A percentile compares a stretch with the other conserved stretches of the same genome.
These are phyloP conservation scores for Crithidia fasciculata DNA, from an alignment of 208 protist genomes.

Conservation along the genomic window DNA sequence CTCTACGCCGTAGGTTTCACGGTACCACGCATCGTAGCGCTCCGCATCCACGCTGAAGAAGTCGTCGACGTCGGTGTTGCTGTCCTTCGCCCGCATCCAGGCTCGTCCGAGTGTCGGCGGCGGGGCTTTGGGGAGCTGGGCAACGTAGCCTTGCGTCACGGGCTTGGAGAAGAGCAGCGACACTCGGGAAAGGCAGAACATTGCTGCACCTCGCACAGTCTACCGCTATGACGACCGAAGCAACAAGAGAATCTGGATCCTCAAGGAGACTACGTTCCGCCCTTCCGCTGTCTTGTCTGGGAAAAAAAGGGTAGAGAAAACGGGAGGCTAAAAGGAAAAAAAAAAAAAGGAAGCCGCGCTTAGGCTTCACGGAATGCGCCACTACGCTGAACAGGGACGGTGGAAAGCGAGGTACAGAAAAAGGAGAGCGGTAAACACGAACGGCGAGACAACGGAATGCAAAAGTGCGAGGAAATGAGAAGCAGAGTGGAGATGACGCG, in stretches of 20 bases:
- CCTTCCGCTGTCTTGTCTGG: not conserved
- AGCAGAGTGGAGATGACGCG: too few relatives aligned
- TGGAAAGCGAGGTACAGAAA: too few relatives aligned
- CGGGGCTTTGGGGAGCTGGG: constrained; percentile 54
- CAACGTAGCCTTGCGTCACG: constrained; percentile 76
- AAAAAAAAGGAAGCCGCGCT: not conserved
- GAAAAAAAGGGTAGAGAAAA: not conserved
- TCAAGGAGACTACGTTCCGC: not conserved
- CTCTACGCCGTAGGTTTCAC: constrained; percentile 68
- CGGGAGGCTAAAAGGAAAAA: not conserved
- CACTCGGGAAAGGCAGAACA: constrained; percentile 35
- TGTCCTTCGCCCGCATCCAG: constrained; percentile 65
- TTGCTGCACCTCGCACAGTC: not conserved
- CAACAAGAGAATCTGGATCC: too few relatives aligned
- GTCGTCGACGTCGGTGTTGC: constrained; percentile 65
- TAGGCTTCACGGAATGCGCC: too few relatives aligned
- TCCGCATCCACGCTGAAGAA: constrained; percentile 62
- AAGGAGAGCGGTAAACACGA: too few relatives aligned
- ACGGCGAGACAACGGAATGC: too few relatives aligned
- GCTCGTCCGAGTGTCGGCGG: constrained; percentile 33
- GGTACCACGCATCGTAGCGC: constrained; percentile 84
- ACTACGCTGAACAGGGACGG: too few relatives aligned
- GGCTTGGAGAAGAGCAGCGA: constrained; percentile 76
- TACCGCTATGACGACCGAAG: too few relatives aligned
- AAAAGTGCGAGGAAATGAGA: too few relatives aligned